These are phyloP conservation scores for Dunaliella primolecta DNA, from an alignment of 139 green algal genomes.

Conservation along the genomic window DNA sequence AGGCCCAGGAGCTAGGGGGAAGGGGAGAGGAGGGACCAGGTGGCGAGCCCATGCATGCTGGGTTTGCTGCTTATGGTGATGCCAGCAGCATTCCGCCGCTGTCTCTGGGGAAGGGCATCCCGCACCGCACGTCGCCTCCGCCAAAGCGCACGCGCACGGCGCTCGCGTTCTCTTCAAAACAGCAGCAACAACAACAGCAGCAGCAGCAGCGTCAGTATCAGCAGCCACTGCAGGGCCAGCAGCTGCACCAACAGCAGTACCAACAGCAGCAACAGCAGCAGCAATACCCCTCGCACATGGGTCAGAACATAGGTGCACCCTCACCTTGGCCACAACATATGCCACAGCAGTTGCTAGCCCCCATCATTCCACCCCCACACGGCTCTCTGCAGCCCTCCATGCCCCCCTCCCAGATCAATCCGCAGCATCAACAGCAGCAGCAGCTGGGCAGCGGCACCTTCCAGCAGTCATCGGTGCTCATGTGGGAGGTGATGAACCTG, in stretches of 20 bases:
- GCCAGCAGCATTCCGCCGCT: not conserved
- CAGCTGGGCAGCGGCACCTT: not conserved
- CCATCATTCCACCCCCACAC: not conserved
- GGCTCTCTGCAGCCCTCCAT: not conserved
- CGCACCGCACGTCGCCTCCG: not conserved
- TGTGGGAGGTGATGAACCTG: conserved; percentile 41
- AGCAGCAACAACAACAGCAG: not conserved
- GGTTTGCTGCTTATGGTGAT: not conserved
- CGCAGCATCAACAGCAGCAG: not conserved
- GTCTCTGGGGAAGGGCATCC: not conserved
- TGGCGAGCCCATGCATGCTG: not conserved
- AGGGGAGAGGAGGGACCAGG: not conserved
- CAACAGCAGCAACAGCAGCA: not conserved
- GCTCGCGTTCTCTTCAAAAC: not conserved
- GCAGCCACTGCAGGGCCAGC: not conserved
- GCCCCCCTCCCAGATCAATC: not conserved
- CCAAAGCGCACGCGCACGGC: not conserved
- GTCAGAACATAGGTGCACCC: too few relatives aligned
- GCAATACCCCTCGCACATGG: too few relatives aligned
- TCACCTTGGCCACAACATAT: not conserved
- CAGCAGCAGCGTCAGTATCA: not conserved
- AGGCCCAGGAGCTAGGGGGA: not conserved
- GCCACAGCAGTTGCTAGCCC: not conserved
- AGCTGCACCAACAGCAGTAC: not conserved
- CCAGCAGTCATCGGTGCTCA: conserved; percentile 26